phyloP scores from a whole-genome alignment of 108 stramenopile genomes.

The Craspedostauros australis region DNA sequence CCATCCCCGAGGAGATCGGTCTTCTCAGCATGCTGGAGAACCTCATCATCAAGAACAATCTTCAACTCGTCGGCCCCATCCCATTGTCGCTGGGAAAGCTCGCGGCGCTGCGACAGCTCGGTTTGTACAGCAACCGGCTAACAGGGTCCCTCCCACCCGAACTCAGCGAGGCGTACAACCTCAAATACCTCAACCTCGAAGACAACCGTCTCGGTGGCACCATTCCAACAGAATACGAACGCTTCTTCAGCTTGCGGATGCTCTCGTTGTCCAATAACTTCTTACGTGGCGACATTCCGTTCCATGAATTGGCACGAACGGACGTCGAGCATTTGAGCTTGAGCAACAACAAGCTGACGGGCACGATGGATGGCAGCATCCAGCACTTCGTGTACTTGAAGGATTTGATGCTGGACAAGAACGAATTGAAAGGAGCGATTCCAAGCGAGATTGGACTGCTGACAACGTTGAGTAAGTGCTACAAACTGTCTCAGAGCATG shows the following conservation, averaged over 20 bases:
- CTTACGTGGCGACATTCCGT: constrained; percentile 38
- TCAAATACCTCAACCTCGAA: constrained; percentile 35
- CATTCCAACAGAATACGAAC: constrained; percentile 38
- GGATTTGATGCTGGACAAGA: constrained; percentile 58
- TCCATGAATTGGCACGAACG: constrained; percentile 32
- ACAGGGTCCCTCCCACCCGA: constrained; percentile 46
- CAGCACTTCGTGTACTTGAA: constrained; percentile 31
- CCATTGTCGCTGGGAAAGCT: constrained; percentile 40
- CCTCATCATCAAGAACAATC: constrained; percentile 61
- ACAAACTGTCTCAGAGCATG: not conserved
- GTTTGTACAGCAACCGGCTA: constrained; percentile 48
- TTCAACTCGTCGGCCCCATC: constrained; percentile 39
- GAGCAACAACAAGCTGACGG: constrained; percentile 53
- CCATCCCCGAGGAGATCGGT: constrained; percentile 33
- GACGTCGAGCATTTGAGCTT: constrained; percentile 46
- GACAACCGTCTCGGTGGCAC: constrained; percentile 39
- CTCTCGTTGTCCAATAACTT: constrained; percentile 46
- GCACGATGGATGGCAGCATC: constrained; percentile 30
- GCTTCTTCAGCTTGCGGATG: constrained; percentile 19
- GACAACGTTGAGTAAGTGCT: constrained; percentile 23
- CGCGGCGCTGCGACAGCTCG: constrained; percentile 43
- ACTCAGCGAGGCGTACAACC: constrained; percentile 17
- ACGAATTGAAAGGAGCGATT: constrained; percentile 47
- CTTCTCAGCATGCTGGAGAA: constrained; percentile 44
- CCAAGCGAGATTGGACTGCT: constrained; percentile 39